phyloP scores from a whole-genome alignment of 1,284 basidiomycete species.

The Pseudozyma flocculosa region DNA sequence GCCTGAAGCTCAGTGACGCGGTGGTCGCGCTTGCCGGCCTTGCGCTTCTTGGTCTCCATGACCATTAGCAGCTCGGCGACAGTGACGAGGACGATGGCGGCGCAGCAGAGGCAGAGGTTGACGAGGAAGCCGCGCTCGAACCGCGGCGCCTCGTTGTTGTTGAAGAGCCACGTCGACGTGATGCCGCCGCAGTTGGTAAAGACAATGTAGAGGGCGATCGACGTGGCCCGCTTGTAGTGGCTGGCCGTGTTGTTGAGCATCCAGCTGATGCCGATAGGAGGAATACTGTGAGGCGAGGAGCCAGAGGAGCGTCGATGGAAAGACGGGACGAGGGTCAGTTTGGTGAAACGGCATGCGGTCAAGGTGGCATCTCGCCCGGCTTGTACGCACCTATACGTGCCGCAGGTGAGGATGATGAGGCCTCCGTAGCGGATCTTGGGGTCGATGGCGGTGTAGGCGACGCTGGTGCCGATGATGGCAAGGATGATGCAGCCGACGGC shows the following conservation, averaged over 20 bases:
- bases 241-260: slow-evolving; percentile 39
- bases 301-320: no score
- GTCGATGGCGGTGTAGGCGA: slow-evolving; percentile 31
- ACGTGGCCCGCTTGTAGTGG: slow-evolving; percentile 47
- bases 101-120: slow-evolving; percentile 35
- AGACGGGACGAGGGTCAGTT: no score
- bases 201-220: slow-evolving; percentile 42
- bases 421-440: slow-evolving; percentile 39
- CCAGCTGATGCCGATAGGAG: slow-evolving; percentile 36
- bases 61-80: slow-evolving; percentile 37
- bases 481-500: slow-evolving; percentile 29
- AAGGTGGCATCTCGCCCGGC: no score
- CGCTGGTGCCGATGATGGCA: slow-evolving; percentile 32
- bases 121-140: slow-evolving; percentile 36
- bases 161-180: slow-evolving; percentile 40
- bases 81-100: slow-evolving; percentile 26
- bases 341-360: no score
- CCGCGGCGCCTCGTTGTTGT: slow-evolving; percentile 29
- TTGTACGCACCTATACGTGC: slow-evolving; percentile 35
- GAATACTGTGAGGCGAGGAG: no score
- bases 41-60: slow-evolving; percentile 34
- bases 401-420: slow-evolving; percentile 39
- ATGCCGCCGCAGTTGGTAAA: slow-evolving; percentile 48
- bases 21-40: slow-evolving; percentile 34
- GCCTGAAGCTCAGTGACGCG: slow-evolving; percentile 27